phyloP scores from a whole-genome alignment of 306 rosid species.

The Fragaria iinumae region DNA sequence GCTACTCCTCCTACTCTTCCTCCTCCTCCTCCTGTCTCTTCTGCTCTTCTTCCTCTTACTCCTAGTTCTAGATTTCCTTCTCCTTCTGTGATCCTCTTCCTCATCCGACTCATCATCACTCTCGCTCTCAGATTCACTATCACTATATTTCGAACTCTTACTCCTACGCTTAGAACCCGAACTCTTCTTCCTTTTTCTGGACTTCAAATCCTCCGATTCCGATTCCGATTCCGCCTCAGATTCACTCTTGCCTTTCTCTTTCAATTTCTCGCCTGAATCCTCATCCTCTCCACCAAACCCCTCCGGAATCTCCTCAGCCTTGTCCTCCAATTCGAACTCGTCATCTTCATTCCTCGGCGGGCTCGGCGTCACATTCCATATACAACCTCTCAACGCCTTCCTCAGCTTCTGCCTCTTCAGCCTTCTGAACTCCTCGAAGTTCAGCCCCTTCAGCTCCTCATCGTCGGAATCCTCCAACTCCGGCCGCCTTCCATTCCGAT shows the following conservation, averaged over 20 bases:
- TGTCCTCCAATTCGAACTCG: slow-evolving; percentile 48
- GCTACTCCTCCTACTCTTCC: slow-evolving; percentile 32
- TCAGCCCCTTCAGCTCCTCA: slow-evolving; percentile 76
- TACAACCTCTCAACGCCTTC: slow-evolving; percentile 62
- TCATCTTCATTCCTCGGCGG: slow-evolving; percentile 69
- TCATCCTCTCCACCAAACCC: slow-evolving; percentile 22
- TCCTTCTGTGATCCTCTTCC: slow-evolving; percentile 40
- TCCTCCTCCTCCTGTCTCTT: slow-evolving; percentile 17
- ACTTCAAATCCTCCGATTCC: slow-evolving; percentile 42
- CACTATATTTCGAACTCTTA: slow-evolving; percentile 38
- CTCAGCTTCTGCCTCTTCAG: slow-evolving; percentile 82
- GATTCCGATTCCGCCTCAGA: slow-evolving; percentile 45
- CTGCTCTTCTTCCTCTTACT: slow-evolving; percentile 19
- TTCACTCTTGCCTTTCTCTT: slow-evolving; percentile 20
- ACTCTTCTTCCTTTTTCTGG: slow-evolving; percentile 36
- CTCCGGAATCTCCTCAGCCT: slow-evolving; percentile 47
- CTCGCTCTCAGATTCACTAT: slow-evolving; percentile 33
- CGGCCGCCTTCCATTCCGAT: slow-evolving; percentile 46
- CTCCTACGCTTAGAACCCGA: slow-evolving; percentile 36
- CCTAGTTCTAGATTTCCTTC: slow-evolving; percentile 36
- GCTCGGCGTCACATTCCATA: slow-evolving; percentile 84
- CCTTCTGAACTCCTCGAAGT: slow-evolving; percentile 67
- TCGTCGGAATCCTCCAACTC: slow-evolving; percentile 70
- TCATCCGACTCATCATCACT: slow-evolving; percentile 46
- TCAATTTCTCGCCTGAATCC: slow-evolving; percentile 29